These are phyloP conservation scores for Saccharomycopsis sp. DNA, from an alignment of 805 yeast genomes.

Conservation along the genomic window DNA sequence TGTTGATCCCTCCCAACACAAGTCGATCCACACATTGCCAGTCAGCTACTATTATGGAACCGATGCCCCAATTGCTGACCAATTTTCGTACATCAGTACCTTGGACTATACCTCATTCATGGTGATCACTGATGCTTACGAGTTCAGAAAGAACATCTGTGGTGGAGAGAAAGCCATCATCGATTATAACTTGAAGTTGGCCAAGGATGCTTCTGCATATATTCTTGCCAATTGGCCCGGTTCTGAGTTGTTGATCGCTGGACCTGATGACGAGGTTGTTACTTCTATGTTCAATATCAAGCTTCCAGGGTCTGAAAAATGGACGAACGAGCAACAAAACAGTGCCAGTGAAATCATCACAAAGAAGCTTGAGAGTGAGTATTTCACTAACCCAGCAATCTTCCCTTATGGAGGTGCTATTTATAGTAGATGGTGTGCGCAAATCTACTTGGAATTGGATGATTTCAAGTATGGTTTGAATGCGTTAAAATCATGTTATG, in stretches of 20 bases:
- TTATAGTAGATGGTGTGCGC: constrained; percentile 52
- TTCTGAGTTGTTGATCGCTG: constrained; percentile 13
- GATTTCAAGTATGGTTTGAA: constrained; percentile 34
- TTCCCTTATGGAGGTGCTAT: constrained; percentile 35
- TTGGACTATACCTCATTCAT: constrained; percentile 38
- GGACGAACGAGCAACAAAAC: background rate
- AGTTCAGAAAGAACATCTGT: constrained; percentile 46
- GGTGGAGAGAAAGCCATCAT: constrained; percentile 54
- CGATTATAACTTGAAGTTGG: constrained; percentile 41
- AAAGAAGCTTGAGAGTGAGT: constrained; percentile 24
- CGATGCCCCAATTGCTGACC: constrained; percentile 34
- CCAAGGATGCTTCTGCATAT: constrained; percentile 35
- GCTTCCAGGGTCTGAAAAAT: constrained; percentile 6
- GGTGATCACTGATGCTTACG: constrained; percentile 42
- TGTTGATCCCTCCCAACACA: constrained; percentile 46
- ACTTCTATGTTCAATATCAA: constrained; percentile 21
- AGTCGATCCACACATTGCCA: constrained; percentile 48
- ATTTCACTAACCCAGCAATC: constrained; percentile 45
- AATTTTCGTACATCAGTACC: constrained; percentile 49
- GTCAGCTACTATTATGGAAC: constrained; percentile 43
- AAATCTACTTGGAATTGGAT: constrained; percentile 48
- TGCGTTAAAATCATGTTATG: constrained; percentile 11
- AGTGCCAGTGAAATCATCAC: constrained; percentile 1
- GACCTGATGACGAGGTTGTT: constrained; percentile 4
- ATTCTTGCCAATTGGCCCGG: constrained; percentile 29